Conservation (phyloP, 148 eudicot genomes). For the Camellia granthamiana region DNA sequence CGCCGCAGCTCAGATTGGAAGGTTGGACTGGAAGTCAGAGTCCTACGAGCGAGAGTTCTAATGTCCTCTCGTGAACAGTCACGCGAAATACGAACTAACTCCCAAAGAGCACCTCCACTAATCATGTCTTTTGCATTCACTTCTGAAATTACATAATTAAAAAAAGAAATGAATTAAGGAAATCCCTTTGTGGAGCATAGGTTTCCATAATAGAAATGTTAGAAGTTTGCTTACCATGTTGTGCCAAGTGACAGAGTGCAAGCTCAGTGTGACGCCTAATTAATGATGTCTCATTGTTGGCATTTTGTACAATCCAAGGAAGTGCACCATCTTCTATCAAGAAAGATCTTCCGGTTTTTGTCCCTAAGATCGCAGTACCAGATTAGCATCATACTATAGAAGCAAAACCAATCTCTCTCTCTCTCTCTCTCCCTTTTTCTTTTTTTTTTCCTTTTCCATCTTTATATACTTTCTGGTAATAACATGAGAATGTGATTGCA, state of each 20-base stretch:
- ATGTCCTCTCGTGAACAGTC: slow-evolving; percentile 96
- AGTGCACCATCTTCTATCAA: slow-evolving; percentile 89
- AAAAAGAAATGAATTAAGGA: not conserved
- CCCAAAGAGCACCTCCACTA: slow-evolving; percentile 97
- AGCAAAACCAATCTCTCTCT: not conserved
- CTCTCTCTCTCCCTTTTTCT: not conserved
- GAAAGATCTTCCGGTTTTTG: slow-evolving; percentile 60
- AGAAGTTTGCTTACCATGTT: slow-evolving; percentile 57
- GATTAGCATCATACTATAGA: not conserved
- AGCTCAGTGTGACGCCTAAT: slow-evolving; percentile 94
- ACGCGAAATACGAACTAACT: slow-evolving; percentile 83
- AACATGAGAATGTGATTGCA: not conserved
- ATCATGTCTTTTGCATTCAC: slow-evolving; percentile 84
- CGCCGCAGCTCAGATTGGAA: slow-evolving; percentile 78
- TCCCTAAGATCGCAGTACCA: slow-evolving; percentile 31
- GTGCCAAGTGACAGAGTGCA: slow-evolving; percentile 96
- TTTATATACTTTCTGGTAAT: not conserved
- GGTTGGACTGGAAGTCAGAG: slow-evolving; percentile 68
- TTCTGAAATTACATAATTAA: slow-evolving; percentile 45
- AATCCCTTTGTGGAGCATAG: not conserved
- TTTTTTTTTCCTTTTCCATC: not conserved
- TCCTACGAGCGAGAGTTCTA: slow-evolving; percentile 70
- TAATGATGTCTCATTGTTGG: slow-evolving; percentile 87
- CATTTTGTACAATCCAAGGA: slow-evolving; percentile 93
- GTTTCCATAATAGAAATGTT: not conserved